Conservation (phyloP, 169 alveolate species). For the Eimeria praecox region DNA sequence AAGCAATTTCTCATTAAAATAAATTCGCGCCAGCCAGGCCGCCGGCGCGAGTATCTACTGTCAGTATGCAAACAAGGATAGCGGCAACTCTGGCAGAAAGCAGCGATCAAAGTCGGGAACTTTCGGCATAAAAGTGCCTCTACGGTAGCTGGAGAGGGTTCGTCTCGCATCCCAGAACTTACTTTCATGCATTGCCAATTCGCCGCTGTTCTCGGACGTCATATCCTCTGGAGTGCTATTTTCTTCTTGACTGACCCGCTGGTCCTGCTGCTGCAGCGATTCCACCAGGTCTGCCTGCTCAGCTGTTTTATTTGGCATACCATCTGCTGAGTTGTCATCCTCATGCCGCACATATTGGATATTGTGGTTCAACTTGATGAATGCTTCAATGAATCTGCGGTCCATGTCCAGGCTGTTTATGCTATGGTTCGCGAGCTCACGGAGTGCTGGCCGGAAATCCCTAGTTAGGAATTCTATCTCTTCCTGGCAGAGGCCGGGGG, state of each 20-base stretch:
- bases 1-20: background rate
- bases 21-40: background rate
- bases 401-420: slow-evolving; percentile 49
- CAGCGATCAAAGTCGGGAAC: slow-evolving; percentile 71
- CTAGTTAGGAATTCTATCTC: slow-evolving; percentile 50
- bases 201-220: background rate
- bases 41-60: background rate
- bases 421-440: slow-evolving; percentile 52
- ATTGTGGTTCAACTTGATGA: background rate
- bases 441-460: slow-evolving; percentile 62
- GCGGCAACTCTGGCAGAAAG: slow-evolving; percentile 51
- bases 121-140: slow-evolving; percentile 28
- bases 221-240: background rate
- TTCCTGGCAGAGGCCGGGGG: slow-evolving; percentile 34
- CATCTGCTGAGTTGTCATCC: background rate
- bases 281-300: slow-evolving; percentile 16
- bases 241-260: background rate
- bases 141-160: slow-evolving; percentile 50
- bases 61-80: slow-evolving; percentile 72
- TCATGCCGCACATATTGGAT: background rate
- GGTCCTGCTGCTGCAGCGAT: slow-evolving; percentile 16
- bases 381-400: slow-evolving; percentile 64
- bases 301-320: background rate
- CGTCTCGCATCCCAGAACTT: slow-evolving; percentile 68
- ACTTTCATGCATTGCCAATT: slow-evolving; percentile 47